These are phyloP conservation scores for Hawksworthiomyces lignivorus DNA, from an alignment of 2,329 filamentous ascomycete genomes.

Conservation along the genomic window DNA sequence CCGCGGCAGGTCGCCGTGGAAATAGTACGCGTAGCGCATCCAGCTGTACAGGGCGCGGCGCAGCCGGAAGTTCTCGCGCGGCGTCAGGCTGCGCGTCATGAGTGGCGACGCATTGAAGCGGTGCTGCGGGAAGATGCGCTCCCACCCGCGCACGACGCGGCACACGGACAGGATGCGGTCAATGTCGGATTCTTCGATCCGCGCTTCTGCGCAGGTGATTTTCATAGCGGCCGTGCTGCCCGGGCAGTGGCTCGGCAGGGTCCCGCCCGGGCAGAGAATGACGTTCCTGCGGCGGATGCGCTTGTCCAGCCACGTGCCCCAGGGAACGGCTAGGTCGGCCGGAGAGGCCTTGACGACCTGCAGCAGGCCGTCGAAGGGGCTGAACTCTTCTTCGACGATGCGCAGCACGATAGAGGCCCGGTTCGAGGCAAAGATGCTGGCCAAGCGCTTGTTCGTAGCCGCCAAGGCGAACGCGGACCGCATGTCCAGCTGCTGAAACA, in stretches of 20 bases:
- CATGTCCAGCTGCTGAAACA: conserved; percentile 38
- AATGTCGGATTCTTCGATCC: conserved; percentile 20
- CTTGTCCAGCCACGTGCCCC: conserved; percentile 30
- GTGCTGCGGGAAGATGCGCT: conserved; percentile 28
- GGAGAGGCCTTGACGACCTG: conserved; percentile 36
- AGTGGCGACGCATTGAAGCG: conserved; percentile 35
- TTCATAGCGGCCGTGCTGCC: conserved; percentile 1
- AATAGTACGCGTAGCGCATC: conserved; percentile 47
- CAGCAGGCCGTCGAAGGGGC: conserved; percentile 38
- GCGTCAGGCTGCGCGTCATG: conserved; percentile 33
- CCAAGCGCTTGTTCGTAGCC: conserved; percentile 29
- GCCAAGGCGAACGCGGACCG: conserved; percentile 32
- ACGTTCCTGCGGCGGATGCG: conserved; percentile 29
- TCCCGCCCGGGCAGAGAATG: conserved; percentile 14
- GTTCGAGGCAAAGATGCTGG: conserved; percentile 32
- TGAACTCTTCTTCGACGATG: conserved; percentile 34
- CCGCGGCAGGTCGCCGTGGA: conserved; percentile 36
- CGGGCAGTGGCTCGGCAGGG: conserved; percentile 5
- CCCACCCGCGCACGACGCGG: conserved; percentile 31
- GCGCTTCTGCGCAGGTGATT: conserved; percentile 7
- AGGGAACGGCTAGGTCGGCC: conserved; percentile 25
- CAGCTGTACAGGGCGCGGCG: conserved; percentile 44
- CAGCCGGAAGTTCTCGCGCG: conserved; percentile 37
- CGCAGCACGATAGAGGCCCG: conserved; percentile 34
- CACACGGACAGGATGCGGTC: conserved; percentile 23